These are phyloP conservation scores for Mortierella sp. DNA, from an alignment of 371 early-diverging fungal genomes.

Conservation along the genomic window DNA sequence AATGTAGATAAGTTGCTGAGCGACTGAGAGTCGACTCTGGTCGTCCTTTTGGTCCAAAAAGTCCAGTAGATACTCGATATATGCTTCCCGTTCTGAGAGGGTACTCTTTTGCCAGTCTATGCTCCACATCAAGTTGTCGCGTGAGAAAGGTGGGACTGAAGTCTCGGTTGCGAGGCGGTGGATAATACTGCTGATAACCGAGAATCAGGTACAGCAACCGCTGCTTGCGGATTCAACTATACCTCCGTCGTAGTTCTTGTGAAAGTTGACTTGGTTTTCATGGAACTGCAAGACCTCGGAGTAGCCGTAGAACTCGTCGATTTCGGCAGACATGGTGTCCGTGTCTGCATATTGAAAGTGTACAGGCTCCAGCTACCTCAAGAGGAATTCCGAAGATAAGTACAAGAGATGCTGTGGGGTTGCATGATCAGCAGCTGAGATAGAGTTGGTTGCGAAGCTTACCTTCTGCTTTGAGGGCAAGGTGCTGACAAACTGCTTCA, in stretches of 20 bases:
- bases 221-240: slow-evolving; percentile 7
- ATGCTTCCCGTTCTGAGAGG: slow-evolving; percentile 45
- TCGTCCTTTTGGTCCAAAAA: slow-evolving; percentile 63
- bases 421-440: too few relatives aligned
- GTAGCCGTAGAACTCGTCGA: slow-evolving; percentile 81
- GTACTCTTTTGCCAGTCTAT: slow-evolving; percentile 49
- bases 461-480: slow-evolving; percentile 48
- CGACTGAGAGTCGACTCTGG: slow-evolving; percentile 58
- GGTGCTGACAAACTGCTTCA: slow-evolving; percentile 47
- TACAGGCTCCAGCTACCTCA: slow-evolving; percentile 59
- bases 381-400: neutral
- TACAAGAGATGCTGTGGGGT: too few relatives aligned
- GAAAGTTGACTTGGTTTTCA: slow-evolving; percentile 57
- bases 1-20: slow-evolving; percentile 66
- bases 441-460: neutral
- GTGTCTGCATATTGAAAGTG: slow-evolving; percentile 73
- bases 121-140: too few relatives aligned
- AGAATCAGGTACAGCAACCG: too few relatives aligned
- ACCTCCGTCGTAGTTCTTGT: slow-evolving; percentile 57
- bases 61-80: slow-evolving; percentile 62
- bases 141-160: too few relatives aligned
- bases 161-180: too few relatives aligned
- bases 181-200: too few relatives aligned
- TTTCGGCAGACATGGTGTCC: slow-evolving; percentile 68
- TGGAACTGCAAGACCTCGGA: slow-evolving; percentile 64